Evolutionary conservation across 2,329 filamentous ascomycete genomes (phyloP).

Genomic region (Paecilomyces fulvus): DNA sequence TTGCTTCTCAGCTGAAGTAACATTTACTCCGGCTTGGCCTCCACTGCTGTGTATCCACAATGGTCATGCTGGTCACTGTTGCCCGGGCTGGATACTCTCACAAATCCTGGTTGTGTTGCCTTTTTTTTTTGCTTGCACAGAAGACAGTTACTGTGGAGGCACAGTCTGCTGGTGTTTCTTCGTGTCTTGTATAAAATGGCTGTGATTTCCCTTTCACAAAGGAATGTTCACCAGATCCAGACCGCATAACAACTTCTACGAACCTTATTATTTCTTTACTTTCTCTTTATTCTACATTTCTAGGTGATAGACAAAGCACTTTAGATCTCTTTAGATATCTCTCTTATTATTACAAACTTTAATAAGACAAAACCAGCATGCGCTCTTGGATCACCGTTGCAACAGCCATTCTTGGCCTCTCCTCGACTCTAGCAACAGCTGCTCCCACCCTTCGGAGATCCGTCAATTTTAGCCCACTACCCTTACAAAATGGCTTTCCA

Average conservation of each 20-base stretch:
- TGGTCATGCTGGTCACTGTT: background rate
- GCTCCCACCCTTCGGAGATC: background rate
- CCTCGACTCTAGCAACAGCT: background rate
- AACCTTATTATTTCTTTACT: background rate
- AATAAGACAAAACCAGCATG: background rate
- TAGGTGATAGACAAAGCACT: background rate
- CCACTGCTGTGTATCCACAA: background rate
- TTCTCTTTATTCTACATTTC: background rate
- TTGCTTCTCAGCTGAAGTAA: background rate
- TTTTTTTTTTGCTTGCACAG: background rate
- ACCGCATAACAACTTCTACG: background rate
- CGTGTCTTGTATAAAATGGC: background rate
- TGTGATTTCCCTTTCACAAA: background rate
- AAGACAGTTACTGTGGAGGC: background rate
- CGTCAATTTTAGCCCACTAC: background rate
- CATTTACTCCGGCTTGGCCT: background rate
- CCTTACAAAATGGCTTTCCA: slow-evolving; percentile 46
- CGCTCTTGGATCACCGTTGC: background rate
- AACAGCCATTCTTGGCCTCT: background rate
- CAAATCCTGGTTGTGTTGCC: background rate
- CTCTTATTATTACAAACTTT: background rate
- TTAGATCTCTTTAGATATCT: background rate
- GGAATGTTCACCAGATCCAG: background rate
- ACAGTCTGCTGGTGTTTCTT: background rate
- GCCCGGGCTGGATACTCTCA: background rate